Conservation (phyloP, 1,284 basidiomycete genomes). For the Cryptococcus wingfieldii region DNA sequence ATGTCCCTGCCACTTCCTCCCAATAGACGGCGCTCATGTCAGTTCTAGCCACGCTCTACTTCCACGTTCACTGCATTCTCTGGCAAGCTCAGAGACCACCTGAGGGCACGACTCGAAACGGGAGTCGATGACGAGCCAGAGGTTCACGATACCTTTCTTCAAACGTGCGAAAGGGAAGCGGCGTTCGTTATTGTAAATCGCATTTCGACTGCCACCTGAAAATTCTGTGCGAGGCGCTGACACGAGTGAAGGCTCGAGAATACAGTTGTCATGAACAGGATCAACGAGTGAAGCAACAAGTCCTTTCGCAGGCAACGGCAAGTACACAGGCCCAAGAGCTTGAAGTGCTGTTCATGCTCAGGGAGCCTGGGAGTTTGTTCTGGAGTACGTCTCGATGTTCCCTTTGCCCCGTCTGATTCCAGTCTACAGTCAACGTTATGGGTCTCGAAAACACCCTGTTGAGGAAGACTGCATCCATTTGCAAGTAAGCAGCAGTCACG, state of each 20-base stretch:
- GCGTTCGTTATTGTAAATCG: constrained; percentile 1
- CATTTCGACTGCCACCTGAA: neutral
- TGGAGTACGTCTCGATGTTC: neutral
- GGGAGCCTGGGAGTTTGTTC: neutral
- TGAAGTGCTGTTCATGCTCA: neutral
- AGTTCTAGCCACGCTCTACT: neutral
- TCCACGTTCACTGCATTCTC: neutral
- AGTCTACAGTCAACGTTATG: neutral
- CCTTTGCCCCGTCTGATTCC: neutral
- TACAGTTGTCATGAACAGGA: neutral
- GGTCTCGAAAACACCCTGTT: neutral
- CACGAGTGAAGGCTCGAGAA: neutral
- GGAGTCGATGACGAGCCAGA: neutral
- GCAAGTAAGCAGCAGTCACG: constrained; percentile 1
- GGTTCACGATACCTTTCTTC: neutral
- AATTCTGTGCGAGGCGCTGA: neutral
- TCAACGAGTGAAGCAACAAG: neutral
- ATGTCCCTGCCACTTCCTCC: neutral
- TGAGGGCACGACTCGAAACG: neutral
- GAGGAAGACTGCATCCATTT: neutral
- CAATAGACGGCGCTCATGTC: neutral
- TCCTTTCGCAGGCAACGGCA: neutral
- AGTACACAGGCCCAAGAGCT: neutral
- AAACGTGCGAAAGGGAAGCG: neutral
- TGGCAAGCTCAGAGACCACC: neutral